Base-by-base conservation (phyloP, 2,329 filamentous ascomycete species). In the Rhexocercosporidium sp. region DNA sequence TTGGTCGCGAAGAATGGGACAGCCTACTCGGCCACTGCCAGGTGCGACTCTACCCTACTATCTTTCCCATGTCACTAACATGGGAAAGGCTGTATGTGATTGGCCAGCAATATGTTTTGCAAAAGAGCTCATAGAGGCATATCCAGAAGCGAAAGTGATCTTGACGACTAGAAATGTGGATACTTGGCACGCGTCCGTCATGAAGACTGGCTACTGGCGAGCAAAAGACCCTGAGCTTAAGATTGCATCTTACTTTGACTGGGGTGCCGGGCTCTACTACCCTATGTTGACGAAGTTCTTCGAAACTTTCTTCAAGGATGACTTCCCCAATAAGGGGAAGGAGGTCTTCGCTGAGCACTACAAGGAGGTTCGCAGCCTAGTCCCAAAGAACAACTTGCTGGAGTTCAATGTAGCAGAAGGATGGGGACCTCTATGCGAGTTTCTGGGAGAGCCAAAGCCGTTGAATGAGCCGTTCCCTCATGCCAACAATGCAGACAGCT, bases 251-350 rank as follows among this genome's bases (percentile, higher is more conserved):
- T 81, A 84, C 77, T 82, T 84, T 72, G 86, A 86, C 79, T 91
- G 88, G 88, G 88, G 86, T 27, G 88, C 88, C 6, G 81, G 85
- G 75, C 86, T 90, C 81, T 90, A 91, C 81, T 86, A 90, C 76
- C 88, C 88, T 47, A 91, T 91, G 88, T 82, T 91, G 66, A 83
- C 84, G 77, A 90, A 89, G 78, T 90, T 90, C 81, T 91, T 90
- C 80, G 84, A 88, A 72, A 85, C 83, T 66, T 91, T 90, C 79
- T 91, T 90, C 82, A 83, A 88, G 69, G 87, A 86, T 60, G 88
- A 91, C 75, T 91, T 91, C 77, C 85, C 86, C 74, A 85, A 85
- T 76, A 82, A 85, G 68, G 89, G 88, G 75, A 91, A 90, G 81
- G 82, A 87, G 62, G 82, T 88, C 51, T 92, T 87, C 81, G 78